Base-by-base conservation (phyloP, 371 early-diverging fungal genomes). In the Paraphysoderma sedebokerense region DNA sequence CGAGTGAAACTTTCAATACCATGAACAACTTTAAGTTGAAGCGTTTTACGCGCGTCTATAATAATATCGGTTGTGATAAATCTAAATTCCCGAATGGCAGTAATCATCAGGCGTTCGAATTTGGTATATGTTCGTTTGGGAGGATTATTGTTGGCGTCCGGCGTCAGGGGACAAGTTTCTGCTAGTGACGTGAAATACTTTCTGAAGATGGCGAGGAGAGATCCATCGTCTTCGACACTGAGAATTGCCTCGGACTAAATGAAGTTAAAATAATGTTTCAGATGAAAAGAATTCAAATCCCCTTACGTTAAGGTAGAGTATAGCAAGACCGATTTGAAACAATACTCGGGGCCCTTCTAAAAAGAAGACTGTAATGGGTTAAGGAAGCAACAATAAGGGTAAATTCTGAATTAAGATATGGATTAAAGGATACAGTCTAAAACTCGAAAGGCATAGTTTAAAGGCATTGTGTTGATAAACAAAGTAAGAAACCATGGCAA, bases 401-500 rank as follows among this genome's bases (percentile, higher is more conserved):
- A n/a, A n/a, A n/a, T n/a, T n/a, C n/a, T n/a, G n/a, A n/a, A n/a
- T n/a, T n/a, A n/a, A n/a, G n/a, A n/a, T n/a, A n/a, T n/a, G n/a
- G n/a, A n/a, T n/a, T n/a, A 2, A 46, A 66, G 70, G 47, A 70
- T 63, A 55, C 87, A 91, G 67, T 96, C 97, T 47, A 96, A 57
- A 5, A 96, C 78, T 19, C 95, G 67, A 50, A 91, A 70, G 2
- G 92, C 85, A 56, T 79, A 87, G 3, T 75, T 53, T 15, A 95
- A 57, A 9, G 95, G 92, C 76, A 95, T 79, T 1, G 89, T 81
- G 62, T 91, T 92, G 62, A 93, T 80, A 54, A 79, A 97, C 28
- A 97, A 62, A 38, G 88, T 86, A 44, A 97, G 67, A 61, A 97
- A 92, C 97, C 95, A 93, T 4, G 93, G 91, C 39, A 95, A 56